phyloP scores from a whole-genome alignment of 1,284 basidiomycete genomes.

The Earliella scabrosa region DNA sequence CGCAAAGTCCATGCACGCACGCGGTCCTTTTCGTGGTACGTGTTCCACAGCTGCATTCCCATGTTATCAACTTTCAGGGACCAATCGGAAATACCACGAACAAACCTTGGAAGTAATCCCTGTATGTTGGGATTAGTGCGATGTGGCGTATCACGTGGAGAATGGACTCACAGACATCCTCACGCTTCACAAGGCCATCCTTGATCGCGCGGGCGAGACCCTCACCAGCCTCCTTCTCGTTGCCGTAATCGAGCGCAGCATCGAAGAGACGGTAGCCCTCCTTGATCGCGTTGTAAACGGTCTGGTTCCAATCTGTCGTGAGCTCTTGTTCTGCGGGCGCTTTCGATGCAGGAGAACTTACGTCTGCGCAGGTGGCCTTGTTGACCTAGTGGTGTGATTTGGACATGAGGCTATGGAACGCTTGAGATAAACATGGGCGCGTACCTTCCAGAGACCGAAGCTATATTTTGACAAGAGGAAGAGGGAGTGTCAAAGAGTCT shows the following conservation, averaged over 20 bases:
- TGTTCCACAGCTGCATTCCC: slow-evolving; percentile 74
- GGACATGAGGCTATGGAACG: neutral
- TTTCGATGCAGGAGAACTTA: slow-evolving; percentile 35
- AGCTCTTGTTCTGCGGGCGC: neutral
- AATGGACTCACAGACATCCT: slow-evolving; percentile 72
- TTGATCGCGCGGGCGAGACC: slow-evolving; percentile 75
- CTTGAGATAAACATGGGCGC: neutral
- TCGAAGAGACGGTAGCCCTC: slow-evolving; percentile 84
- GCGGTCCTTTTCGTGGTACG: slow-evolving; percentile 74
- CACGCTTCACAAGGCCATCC: slow-evolving; percentile 74
- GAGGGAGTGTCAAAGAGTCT: slow-evolving; percentile 7
- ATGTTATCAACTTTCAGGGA: slow-evolving; percentile 19
- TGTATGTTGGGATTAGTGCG: slow-evolving; percentile 26
- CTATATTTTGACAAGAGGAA: slow-evolving; percentile 41
- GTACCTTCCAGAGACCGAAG: slow-evolving; percentile 74
- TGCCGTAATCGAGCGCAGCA: slow-evolving; percentile 81
- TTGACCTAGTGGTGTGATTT: slow-evolving; percentile 54
- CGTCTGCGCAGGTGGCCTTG: slow-evolving; percentile 61
- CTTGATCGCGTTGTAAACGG: slow-evolving; percentile 74
- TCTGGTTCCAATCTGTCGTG: slow-evolving; percentile 38
- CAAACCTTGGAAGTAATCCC: slow-evolving; percentile 72
- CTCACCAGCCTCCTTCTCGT: slow-evolving; percentile 87
- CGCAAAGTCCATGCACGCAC: too few species aligned
- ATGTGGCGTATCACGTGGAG: neutral
- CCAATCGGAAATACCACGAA: slow-evolving; percentile 16